Conservation (phyloP, 345 rosid species). For the Cardamine occulta region DNA sequence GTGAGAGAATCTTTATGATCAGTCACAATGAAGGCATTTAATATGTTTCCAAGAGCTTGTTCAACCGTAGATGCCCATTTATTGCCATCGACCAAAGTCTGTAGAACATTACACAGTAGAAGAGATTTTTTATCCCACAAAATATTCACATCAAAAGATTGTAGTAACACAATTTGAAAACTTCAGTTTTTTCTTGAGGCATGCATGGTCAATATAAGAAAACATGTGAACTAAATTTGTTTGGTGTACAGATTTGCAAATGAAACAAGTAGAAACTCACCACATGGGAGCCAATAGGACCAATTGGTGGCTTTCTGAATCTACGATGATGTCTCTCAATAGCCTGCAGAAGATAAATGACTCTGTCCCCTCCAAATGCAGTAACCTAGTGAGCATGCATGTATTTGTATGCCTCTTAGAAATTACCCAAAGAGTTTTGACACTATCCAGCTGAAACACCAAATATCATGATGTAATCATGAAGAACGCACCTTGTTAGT, state of each 20-base stretch:
- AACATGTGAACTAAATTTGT: conserved; percentile 16
- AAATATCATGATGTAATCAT: conserved; percentile 22
- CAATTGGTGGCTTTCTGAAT: conserved; percentile 83
- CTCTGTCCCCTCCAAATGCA: conserved; percentile 93
- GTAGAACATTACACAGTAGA: conserved; percentile 38
- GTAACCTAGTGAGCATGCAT: conserved; percentile 65
- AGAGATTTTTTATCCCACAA: conserved; percentile 13
- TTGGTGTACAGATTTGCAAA: conserved; percentile 20
- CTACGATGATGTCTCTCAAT: conserved; percentile 68
- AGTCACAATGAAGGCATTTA: conserved; percentile 94
- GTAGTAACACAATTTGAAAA: background rate
- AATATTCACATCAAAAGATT: conserved; percentile 9
- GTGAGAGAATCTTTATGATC: conserved; percentile 72
- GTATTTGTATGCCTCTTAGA: conserved; percentile 17
- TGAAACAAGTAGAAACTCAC: conserved; percentile 52
- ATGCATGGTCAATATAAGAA: conserved; percentile 8
- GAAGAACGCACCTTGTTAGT: conserved; percentile 68
- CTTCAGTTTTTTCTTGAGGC: conserved; percentile 11
- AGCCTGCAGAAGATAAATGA: conserved; percentile 66
- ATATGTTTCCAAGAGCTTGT: conserved; percentile 78
- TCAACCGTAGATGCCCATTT: conserved; percentile 93
- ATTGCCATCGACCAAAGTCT: conserved; percentile 76
- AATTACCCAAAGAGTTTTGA: conserved; percentile 9
- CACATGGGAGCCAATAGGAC: conserved; percentile 96
- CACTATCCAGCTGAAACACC: conserved; percentile 23